Evolutionary conservation across 192 early-diverging fungal species (phyloP), one percentile per base, ranked within the genome.

Genomic region (Coemansia sp.): DNA sequence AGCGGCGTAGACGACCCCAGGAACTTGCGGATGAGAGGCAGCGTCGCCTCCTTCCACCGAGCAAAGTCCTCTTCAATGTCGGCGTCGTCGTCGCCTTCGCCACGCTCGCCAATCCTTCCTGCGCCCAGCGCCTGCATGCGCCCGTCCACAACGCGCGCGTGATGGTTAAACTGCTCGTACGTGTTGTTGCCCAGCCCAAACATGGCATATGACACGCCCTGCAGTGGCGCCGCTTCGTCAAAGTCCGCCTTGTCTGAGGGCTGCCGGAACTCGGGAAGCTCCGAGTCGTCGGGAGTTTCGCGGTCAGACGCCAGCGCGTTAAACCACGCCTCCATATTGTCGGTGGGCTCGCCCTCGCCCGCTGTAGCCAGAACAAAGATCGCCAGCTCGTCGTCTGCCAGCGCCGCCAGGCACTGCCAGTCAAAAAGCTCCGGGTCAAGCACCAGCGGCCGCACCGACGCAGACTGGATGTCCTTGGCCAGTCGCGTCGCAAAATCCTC

Each of bases 21-120:
- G 39, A 83, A 81, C 45, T 82, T 81, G 56, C 86, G 85, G 34
- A 93, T 81, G 39, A 80, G 83, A 34, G 83, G 85, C 82, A 95
- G 81, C 58, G 89, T 84, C 30, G 83, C 80, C 7, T 90, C 88
- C 80, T 95, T 94, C 97, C 97, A 99, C 34, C 85, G 84, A 26
- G 93, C 67, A 65, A 94, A 99, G 66, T 99, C 95, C 53, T 96
- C 97, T 68, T 99, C 97, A 49, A 97, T 74, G 54, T 88, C 91
- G 35, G 83, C 83, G 70, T 99, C 94, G 69, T 99, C 97, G 79
- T 99, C 97, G 51, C 97, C 97, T 69, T 96, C 94, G 33, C 97
- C 97, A 37, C 79, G 74, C 46, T 82, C 81, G 46, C 85, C 87
- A 31, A 97, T 67, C 9, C 89, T 82, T 19, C 48, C 68, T 9